Base-by-base conservation (phyloP, 805 yeast species). In the Schwanniomyces yamadae region DNA sequence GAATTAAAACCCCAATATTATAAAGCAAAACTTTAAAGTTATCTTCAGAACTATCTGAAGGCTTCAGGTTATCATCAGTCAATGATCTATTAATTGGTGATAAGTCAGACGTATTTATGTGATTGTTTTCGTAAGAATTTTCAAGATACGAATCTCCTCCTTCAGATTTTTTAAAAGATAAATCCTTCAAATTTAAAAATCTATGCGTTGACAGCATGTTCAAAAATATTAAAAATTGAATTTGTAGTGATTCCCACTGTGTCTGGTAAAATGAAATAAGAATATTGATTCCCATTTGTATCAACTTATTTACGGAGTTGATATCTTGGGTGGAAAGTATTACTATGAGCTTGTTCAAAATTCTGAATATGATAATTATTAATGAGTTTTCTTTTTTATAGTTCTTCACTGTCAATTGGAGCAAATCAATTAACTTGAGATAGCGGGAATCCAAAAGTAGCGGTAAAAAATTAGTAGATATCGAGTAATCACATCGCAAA, bases 311-410 rank as follows among this genome's bases (percentile, higher is more conserved):
- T 3, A 74, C 64, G 14, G 63, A 49, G 4, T 50, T 36, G 5
- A 71, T 49, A 45, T 75, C 64, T 4, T 61, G 51, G 0, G 73
- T 66, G 3, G 76, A 61, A 4, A 70, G 50, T n/a, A 61, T 55
- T 0, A 72, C 43, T 5, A 80, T 45, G 3, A 71, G 45, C 23
- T 63, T 66, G 49, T 80, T 80, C 12, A 74, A 52, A 11, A 80
- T 53, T 34, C 64, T 63, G 28, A 80, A 49, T 2, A 55, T 36
- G 5, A 43, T 33, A 2, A 58, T 44, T 16, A 54, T 40, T 15
- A 57, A 33, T 3, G 51, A 33, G 28, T 43, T 49, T 34, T 64
- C 69, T 21, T 52, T 55, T 38, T 47, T 50, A 31, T 40, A 48
- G 2, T 31, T 15, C 5, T 39, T 35, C 5, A 44, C 32, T 1